phyloP scores from a whole-genome alignment of 2,329 filamentous ascomycete species.

The Nannizziopsis barbatae region DNA sequence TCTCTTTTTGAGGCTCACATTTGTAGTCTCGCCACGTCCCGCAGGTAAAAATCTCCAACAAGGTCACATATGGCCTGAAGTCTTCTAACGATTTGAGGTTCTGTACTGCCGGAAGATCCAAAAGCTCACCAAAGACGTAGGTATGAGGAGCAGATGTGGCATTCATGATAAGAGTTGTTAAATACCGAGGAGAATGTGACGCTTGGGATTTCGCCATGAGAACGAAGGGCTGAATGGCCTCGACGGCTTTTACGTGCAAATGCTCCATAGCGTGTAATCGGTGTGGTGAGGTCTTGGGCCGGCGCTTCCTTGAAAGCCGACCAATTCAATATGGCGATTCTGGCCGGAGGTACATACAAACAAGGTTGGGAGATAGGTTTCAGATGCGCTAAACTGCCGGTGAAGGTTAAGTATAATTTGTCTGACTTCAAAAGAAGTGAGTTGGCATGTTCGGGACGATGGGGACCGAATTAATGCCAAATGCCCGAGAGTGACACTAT shows the following conservation, averaged over 20 bases:
- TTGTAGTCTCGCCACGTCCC: conserved; percentile 76
- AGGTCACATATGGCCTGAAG: conserved; percentile 50
- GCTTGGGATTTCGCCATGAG: conserved; percentile 74
- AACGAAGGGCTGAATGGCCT: conserved; percentile 69
- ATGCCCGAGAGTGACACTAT: no score
- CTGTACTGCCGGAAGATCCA: conserved; percentile 68
- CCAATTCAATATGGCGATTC: no score
- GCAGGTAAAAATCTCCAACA: conserved; percentile 84
- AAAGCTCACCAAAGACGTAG: conserved; percentile 88
- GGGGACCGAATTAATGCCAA: no score
- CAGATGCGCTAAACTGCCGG: no score
- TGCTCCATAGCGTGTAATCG: conserved; percentile 32
- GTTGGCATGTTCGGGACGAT: no score
- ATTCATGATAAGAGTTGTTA: conserved; percentile 73
- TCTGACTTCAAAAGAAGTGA: no score
- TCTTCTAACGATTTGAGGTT: conserved; percentile 52
- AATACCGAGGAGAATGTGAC: conserved; percentile 59
- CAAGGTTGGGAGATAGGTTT: background rate
- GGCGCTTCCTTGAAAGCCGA: background rate
- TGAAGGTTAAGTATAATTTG: no score
- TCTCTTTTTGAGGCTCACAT: conserved; percentile 29
- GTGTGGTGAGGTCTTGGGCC: no score
- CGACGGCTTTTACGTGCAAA: conserved; percentile 43
- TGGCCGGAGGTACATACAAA: background rate
- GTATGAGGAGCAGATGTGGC: conserved; percentile 84